Percentiles rank a stretch among this genome's conserved stretches.
Evolutionary conservation across 768 basidiomycete species (phyloP).

Genomic region (Pluteus cervinus): DNA sequence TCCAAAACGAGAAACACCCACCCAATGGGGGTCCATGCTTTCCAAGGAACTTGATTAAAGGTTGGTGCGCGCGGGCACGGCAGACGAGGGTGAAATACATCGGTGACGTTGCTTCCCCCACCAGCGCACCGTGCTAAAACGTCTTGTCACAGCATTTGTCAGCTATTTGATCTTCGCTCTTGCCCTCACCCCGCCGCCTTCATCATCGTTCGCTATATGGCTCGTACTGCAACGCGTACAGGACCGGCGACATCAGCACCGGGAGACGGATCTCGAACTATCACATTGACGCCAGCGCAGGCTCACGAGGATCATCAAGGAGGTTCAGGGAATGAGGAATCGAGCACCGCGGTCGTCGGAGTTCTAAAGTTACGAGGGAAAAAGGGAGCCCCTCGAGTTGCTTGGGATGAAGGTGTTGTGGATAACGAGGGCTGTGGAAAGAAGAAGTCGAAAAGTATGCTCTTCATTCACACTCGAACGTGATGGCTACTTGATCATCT

Average conservation of each 20-base stretch:
- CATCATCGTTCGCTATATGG: conserved; percentile 10
- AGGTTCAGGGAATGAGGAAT: conserved; percentile 7
- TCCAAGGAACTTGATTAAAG: conserved; percentile 60
- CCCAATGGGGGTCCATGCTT: conserved; percentile 45
- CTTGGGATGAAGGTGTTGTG: conserved; percentile 79
- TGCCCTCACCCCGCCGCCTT: no score
- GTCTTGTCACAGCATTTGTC: no score
- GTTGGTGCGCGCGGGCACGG: conserved; percentile 43
- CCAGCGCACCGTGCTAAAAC: no score
- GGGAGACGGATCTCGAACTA: conserved; percentile 48
- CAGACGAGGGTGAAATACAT: no score
- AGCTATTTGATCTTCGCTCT: no score
- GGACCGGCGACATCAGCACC: conserved; percentile 35
- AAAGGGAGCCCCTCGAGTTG: conserved; percentile 44
- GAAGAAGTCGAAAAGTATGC: conserved; percentile 92
- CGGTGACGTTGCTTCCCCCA: no score
- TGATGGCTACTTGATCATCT: not conserved
- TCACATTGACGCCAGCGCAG: conserved; percentile 35
- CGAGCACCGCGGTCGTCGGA: conserved; percentile 29
- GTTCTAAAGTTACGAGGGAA: conserved; percentile 57
- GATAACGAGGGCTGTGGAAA: conserved; percentile 88
- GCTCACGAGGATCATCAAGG: conserved; percentile 21
- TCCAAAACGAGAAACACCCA: conserved; percentile 2
- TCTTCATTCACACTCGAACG: not conserved
- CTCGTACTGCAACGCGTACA: conserved; percentile 17